These are phyloP conservation scores for rapeseed (Brassica napus) DNA, from an alignment of 345 rosid genomes.

Conservation along the genomic window DNA sequence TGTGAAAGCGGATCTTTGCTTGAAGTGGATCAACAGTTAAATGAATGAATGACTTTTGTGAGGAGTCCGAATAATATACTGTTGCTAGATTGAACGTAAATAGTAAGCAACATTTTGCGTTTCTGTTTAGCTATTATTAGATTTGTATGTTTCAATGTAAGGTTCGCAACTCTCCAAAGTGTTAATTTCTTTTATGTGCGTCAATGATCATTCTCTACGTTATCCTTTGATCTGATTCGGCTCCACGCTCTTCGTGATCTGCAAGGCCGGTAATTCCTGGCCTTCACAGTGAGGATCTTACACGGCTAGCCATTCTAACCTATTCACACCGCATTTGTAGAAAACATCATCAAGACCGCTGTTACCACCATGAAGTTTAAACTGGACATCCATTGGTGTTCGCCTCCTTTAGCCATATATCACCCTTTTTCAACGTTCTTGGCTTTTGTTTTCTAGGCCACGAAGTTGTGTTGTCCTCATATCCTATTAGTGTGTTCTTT, in stretches of 20 bases:
- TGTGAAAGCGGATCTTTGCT: constrained; percentile 53
- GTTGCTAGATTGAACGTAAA: neutral
- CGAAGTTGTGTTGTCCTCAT: neutral
- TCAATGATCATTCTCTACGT: neutral
- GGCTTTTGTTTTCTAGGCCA: neutral
- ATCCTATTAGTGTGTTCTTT: neutral
- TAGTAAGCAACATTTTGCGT: neutral
- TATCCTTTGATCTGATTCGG: neutral
- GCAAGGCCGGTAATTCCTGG: neutral
- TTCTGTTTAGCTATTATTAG: neutral
- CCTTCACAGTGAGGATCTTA: neutral
- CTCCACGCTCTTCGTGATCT: neutral
- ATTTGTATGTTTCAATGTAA: neutral
- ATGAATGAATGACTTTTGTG: neutral
- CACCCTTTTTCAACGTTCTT: neutral
- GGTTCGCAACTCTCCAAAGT: neutral
- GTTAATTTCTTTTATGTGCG: neutral
- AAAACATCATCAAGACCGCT: neutral
- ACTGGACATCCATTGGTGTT: neutral
- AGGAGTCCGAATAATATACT: neutral
- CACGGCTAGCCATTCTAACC: neutral
- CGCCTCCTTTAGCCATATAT: neutral
- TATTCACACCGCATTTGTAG: neutral
- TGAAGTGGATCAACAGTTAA: constrained; percentile 34
- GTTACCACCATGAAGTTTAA: neutral